Evolutionary conservation across 441 rosid genomes (phyloP), one percentile per base, ranked within the genome.

Genomic region (Croton laevigatus): DNA sequence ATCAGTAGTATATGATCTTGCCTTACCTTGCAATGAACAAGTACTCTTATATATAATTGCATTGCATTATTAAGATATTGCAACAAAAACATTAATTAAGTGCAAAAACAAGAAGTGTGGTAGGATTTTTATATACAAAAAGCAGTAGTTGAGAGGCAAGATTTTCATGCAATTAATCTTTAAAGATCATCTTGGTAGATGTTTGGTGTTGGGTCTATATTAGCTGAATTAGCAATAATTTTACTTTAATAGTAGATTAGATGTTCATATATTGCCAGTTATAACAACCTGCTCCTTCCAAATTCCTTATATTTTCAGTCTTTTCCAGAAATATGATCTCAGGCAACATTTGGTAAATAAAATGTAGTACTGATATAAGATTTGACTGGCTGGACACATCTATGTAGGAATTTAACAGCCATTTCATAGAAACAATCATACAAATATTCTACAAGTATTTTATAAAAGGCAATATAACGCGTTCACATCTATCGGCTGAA

Each of bases 91-190:
- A 27, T 40, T 40, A 40, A 40, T 40, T 40, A 40, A 4, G 10
- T 7, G 8, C 7, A 40, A 40, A 40, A 40, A 9, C 11, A 1
- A 40, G 7, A 4, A 40, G 44, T 40, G 44, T 40, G 44, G 16
- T 65, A 36, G 4, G 63, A 38, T 51, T 11, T n/a, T 63, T 67
- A 49, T 45, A 51, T 49, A 40, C 32, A 1, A 27, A 49, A 68
- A 65, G 17, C 73, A 74, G 83, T 81, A 72, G 94, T 87, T 86
- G 81, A 75, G 77, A 77, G 78, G 81, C 87, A 77, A 82, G 74
- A 75, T 48, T 53, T 60, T 71, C 83, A 75, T 83, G 90, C 59
- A 60, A 14, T 71, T 8, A 40, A 49, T 53, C 42, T 49, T 78
- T 55, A 70, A 38, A 63, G 76, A 52, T 72, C 9, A 81, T 58